phyloP scores from a whole-genome alignment of 2,329 filamentous ascomycete species.

The Lachnellula hyalina region DNA sequence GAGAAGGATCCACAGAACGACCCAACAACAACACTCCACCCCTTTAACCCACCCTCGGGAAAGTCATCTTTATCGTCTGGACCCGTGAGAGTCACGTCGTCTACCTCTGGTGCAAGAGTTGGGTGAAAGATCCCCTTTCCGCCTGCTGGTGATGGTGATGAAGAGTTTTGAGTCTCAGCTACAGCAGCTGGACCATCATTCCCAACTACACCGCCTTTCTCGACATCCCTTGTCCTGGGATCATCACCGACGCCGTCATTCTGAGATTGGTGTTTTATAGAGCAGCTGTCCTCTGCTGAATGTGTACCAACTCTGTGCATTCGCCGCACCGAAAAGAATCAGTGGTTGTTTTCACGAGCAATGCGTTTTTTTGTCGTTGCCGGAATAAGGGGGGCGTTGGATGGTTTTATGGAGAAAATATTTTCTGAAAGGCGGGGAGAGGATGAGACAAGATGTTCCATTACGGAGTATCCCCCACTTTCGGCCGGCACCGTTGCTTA shows the following conservation, averaged over 20 bases:
- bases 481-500: constrained; percentile 2
- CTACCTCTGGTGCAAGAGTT: constrained; percentile 9
- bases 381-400: too few species aligned
- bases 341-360: neutral
- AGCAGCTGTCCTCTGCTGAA: constrained; percentile 38
- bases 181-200: constrained; percentile 1
- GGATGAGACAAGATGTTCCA: neutral
- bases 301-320: constrained; percentile 29
- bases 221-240: constrained; percentile 10
- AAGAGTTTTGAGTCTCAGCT: constrained; percentile 4
- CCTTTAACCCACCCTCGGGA: constrained; percentile 60
- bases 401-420: neutral
- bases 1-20: constrained; percentile 58
- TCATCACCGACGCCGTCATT: constrained; percentile 5
- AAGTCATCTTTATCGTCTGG: constrained; percentile 38
- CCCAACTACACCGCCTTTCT: constrained; percentile 15
- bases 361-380: neutral
- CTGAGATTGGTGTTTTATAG: constrained; percentile 31
- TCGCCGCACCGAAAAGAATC: constrained; percentile 21
- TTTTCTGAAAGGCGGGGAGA: neutral
- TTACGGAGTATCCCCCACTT: neutral
- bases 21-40: constrained; percentile 63
- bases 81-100: constrained; percentile 8
- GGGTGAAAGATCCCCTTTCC: constrained; percentile 12
- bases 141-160: neutral